Evolutionary conservation across 441 rosid species (phyloP).

Genomic region (Syzygium malaccense): DNA sequence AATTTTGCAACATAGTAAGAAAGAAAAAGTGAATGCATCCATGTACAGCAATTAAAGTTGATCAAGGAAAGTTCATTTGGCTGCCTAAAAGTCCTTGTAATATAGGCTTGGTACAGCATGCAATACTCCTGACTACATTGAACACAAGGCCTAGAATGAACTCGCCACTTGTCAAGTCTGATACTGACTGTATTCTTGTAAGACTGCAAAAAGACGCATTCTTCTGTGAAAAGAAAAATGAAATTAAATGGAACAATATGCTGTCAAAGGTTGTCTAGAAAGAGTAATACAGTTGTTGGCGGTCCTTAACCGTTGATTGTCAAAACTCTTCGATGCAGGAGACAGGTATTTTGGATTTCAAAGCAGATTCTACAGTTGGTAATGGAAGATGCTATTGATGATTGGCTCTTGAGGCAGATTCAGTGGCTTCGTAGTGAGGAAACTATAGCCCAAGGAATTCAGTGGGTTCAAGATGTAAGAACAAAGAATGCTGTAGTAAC

Average conservation of each 20-base stretch:
- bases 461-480: slow-evolving; percentile 91
- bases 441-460: slow-evolving; percentile 68
- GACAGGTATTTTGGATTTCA: slow-evolving; percentile 98
- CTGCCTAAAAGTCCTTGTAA: not conserved
- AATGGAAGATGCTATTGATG: slow-evolving; percentile 99
- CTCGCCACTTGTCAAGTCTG: not conserved
- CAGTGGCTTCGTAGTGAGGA: slow-evolving; percentile 85
- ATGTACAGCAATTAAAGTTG: not conserved
- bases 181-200: not conserved
- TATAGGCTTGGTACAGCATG: not conserved
- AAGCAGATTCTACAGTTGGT: slow-evolving; percentile 88
- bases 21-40: not conserved
- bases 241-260: not conserved
- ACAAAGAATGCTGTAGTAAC: not conserved
- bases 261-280: not conserved
- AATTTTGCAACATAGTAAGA: not conserved
- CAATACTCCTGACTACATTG: not conserved
- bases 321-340: slow-evolving; percentile 36
- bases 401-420: slow-evolving; percentile 82
- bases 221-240: not conserved
- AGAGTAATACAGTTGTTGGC: not conserved
- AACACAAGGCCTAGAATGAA: not conserved
- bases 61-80: not conserved
- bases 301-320: slow-evolving; percentile 6
- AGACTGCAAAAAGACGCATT: not conserved